A percentile compares a stretch with the other conserved stretches of the same genome.
phyloP scores from a whole-genome alignment of 805 yeast genomes.

The Zygoascus bituminiphila region DNA sequence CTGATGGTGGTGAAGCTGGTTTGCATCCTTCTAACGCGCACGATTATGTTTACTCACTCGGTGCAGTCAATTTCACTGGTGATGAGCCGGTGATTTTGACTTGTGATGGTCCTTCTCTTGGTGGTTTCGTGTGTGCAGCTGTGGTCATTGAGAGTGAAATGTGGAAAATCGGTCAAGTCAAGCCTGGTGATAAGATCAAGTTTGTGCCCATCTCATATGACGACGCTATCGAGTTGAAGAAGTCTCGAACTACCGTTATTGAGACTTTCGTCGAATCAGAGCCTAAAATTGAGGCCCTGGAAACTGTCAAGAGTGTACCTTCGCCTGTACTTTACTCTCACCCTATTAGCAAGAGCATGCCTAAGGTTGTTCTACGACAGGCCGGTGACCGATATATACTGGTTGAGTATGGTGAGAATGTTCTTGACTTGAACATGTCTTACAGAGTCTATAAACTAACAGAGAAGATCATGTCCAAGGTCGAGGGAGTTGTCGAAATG shows the following conservation, averaged over 20 bases:
- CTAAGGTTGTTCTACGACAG: constrained; percentile 79
- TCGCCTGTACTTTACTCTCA: constrained; percentile 56
- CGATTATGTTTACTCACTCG: constrained; percentile 92
- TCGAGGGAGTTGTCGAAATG: constrained; percentile 85
- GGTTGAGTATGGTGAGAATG: constrained; percentile 87
- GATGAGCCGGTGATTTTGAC: constrained; percentile 97
- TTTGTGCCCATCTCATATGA: constrained; percentile 72
- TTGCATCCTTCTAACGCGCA: constrained; percentile 98
- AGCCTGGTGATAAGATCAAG: constrained; percentile 81
- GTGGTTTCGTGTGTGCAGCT: constrained; percentile 96
- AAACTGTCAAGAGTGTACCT: constrained; percentile 42
- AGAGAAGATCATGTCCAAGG: constrained; percentile 58
- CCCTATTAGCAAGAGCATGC: constrained; percentile 43
- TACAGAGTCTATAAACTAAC: constrained; percentile 81
- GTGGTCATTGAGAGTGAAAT: constrained; percentile 93
- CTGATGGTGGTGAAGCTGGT: constrained; percentile 97
- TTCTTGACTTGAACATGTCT: constrained; percentile 73
- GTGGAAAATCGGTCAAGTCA: constrained; percentile 98
- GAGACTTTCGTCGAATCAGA: constrained; percentile 17
- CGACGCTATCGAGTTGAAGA: constrained; percentile 57
- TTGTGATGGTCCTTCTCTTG: constrained; percentile 95
- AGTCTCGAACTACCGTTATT: constrained; percentile 43
- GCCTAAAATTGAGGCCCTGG: constrained; percentile 14
- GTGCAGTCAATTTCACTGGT: constrained; percentile 97
- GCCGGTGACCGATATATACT: constrained; percentile 94